phyloP scores from a whole-genome alignment of 768 basidiomycete genomes.

The Hericium coralloides region DNA sequence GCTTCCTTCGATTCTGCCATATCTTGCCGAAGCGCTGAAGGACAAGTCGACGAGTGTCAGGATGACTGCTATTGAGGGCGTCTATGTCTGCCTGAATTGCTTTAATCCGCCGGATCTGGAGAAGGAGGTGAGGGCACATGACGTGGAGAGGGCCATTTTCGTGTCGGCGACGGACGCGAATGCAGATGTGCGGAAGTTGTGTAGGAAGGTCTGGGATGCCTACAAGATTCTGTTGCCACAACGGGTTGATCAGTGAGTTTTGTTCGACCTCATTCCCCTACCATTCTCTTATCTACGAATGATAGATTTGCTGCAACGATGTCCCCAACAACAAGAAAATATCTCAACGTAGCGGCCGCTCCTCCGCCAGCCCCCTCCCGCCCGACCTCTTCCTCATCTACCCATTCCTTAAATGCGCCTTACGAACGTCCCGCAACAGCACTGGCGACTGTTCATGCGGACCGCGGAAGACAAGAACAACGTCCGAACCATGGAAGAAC shows the following conservation, averaged over 20 bases:
- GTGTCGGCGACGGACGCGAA: slow-evolving; percentile 62
- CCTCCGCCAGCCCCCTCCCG: slow-evolving; percentile 1
- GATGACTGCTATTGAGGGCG: slow-evolving; percentile 54
- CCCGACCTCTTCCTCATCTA: slow-evolving; percentile 6
- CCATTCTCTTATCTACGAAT: slow-evolving; percentile 5
- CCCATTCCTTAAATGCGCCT: slow-evolving; percentile 1
- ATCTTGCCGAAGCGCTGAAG: slow-evolving; percentile 47
- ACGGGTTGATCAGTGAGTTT: slow-evolving; percentile 54
- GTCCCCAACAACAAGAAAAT: slow-evolving; percentile 54
- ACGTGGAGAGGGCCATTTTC: slow-evolving; percentile 65
- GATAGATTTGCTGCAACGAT: slow-evolving; percentile 64
- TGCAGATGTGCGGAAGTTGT: slow-evolving; percentile 63
- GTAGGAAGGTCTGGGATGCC: slow-evolving; percentile 64
- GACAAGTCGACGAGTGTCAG: slow-evolving; percentile 66
- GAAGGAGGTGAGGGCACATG: slow-evolving; percentile 51
- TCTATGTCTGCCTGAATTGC: slow-evolving; percentile 58
- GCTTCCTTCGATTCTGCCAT: slow-evolving; percentile 51
- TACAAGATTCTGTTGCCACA: slow-evolving; percentile 64
- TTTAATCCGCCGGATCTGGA: slow-evolving; percentile 77
- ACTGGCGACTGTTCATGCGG: slow-evolving; percentile 1
- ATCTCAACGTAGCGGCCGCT: slow-evolving; percentile 10
- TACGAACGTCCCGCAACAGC: slow-evolving; percentile 5
- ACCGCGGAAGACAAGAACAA: background rate
- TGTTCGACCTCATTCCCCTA: background rate
- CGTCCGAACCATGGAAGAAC: background rate